Conservation (phyloP, 2,329 filamentous ascomycete species). For the Cladosporium sphaerospermum region DNA sequence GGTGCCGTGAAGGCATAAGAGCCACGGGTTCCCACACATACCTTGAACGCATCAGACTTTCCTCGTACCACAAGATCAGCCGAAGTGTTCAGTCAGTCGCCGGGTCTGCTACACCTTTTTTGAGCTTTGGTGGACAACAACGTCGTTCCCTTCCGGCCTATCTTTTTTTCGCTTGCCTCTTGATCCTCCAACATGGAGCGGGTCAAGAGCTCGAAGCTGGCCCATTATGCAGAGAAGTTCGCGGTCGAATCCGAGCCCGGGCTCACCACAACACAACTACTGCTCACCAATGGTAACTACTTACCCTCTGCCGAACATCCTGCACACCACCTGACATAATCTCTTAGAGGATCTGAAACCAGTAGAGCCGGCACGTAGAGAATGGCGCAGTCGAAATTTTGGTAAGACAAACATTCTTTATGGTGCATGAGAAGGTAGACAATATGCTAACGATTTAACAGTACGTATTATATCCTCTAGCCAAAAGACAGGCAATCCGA, state of each 20-base stretch:
- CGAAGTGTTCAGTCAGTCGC: no score
- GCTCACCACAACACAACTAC: conserved; percentile 70
- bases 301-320: conserved; percentile 27
- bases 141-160: no score
- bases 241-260: conserved; percentile 71
- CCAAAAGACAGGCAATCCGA: conserved; percentile 34
- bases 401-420: conserved; percentile 31
- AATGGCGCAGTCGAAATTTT: conserved; percentile 85
- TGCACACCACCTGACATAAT: conserved; percentile 4
- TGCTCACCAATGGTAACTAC: conserved; percentile 64
- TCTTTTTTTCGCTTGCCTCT: no score
- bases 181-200: conserved; percentile 34
- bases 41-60: no score
- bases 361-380: conserved; percentile 70
- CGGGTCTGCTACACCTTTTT: no score
- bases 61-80: no score
- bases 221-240: conserved; percentile 46
- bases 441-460: conserved; percentile 53
- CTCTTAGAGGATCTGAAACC: conserved; percentile 29
- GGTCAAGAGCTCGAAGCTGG: conserved; percentile 32
- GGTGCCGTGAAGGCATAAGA: no score
- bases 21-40: no score
- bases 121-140: no score
- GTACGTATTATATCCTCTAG: conserved; percentile 46
- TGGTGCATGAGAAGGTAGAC: conserved; percentile 44